A percentile compares a stretch with the other conserved stretches of the same genome.
phyloP scores from a whole-genome alignment of 2,329 filamentous ascomycete species.

The Neurospora sp. region DNA sequence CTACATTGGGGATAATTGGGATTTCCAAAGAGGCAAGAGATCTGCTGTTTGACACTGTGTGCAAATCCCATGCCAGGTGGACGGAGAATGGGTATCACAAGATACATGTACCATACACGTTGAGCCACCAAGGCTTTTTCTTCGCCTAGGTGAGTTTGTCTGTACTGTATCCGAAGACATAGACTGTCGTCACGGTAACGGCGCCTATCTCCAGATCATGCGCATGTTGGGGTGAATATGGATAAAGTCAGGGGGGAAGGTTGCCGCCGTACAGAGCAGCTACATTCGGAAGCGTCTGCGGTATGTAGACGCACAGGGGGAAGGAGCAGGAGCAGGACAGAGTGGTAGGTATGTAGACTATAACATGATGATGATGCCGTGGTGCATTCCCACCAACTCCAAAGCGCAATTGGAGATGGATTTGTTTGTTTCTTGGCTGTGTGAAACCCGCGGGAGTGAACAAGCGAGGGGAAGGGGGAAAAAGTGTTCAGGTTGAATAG shows the following conservation, averaged over 20 bases:
- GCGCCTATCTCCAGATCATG: not conserved
- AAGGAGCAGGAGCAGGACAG: not conserved
- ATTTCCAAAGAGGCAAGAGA: not conserved
- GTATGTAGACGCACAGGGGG: not conserved
- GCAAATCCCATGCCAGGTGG: not conserved
- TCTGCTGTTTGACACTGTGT: not conserved
- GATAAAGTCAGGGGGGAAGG: not conserved
- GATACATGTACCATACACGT: not conserved
- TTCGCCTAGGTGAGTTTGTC: not conserved
- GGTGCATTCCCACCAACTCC: not conserved
- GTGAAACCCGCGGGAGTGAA: not conserved
- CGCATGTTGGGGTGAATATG: not conserved
- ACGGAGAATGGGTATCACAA: not conserved
- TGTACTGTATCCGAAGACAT: not conserved
- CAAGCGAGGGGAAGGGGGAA: not conserved
- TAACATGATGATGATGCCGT: not conserved
- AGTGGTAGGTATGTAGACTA: not conserved
- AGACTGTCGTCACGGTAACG: not conserved
- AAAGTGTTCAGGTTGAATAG: not conserved
- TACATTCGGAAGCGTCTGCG: not conserved
- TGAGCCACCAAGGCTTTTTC: not conserved
- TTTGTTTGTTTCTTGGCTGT: not conserved
- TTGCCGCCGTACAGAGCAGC: not conserved
- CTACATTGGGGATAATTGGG: not conserved
- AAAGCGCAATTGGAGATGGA: not conserved